Base-by-base conservation (phyloP, 352 stramenopile species). In the Globisporangium lucens region DNA sequence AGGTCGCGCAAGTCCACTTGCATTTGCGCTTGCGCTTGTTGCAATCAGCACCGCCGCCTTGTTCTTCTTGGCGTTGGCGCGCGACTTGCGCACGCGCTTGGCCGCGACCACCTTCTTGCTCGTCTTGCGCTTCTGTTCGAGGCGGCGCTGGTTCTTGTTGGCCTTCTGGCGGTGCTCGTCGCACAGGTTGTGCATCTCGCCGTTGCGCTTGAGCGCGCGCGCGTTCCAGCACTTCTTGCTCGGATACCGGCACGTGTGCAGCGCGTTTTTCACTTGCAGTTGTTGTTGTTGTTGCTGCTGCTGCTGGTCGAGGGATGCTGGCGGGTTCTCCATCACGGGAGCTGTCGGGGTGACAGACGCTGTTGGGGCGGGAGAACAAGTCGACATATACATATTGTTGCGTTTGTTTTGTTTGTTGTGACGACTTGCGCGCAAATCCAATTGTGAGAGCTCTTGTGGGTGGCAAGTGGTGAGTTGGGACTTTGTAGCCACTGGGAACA, bases 181-280 rank as follows among this genome's bases (percentile, higher is more conserved):
- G 66, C 79, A 87, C 63, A 87, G 72, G 10, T 74, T 79, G 68
- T 87, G 79, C 46, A 85, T 49, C 41, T 49, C 41, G 41, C 78
- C 78, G 52, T 85, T 80, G 58, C 76, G 76, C 52, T 87, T 87
- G 33, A 71, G 61, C 22, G 76, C 76, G 36, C 78, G 78, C 13
- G 57, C n/a, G 66, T 85, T 81, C 35, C 66, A 74, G 71, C 79
- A 87, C 46, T 82, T 81, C 60, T 79, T 83, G 68, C 73, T 87
- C 36, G 74, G 74, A 62, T 87, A 87, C 3, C 76, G 67, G 64
- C 79, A 87, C 9, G 77, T 68, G 15, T 72, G 41, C 41, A 49
- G 41, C 41, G 41, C n/a, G 41, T 49, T 33, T 33, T 33, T 15
- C 41, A 17, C 41, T 49, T 20, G 41, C 41, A 49, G 13, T n/a